Base-by-base conservation (phyloP, 1,284 basidiomycete species). In the Violaceomyces palustris region DNA sequence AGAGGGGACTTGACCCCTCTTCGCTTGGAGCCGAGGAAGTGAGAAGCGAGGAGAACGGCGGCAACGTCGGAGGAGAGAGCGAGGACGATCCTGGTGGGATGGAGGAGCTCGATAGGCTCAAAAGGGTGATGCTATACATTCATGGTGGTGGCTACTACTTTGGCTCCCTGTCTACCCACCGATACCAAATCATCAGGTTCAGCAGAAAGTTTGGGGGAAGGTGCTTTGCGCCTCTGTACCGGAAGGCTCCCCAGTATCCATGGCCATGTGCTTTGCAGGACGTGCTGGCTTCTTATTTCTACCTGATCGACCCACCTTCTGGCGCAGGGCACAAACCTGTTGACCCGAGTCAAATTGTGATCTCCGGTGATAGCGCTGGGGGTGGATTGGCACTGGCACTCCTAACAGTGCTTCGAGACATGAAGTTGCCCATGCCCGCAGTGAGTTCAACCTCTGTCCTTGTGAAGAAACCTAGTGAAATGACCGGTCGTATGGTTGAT, bases 181-280 rank as follows among this genome's bases (percentile, higher is more conserved):
- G 75, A 10, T 74, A 74, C 39, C 69, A 73, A 50, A 71, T 77
- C 27, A 67, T 73, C 18, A 64, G 75, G 4, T 73, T 73, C 27
- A 72, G 75, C 1, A 67, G 75, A 44, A 76, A 77, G 51, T 72
- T 77, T 36, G 72, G 69, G 9, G 75, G 74, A 6, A 61, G 74
- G 9, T 75, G 74, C 1, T 74, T 77, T 24, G 70, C 75, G 2
- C 67, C 70, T 10, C 64, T 70, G 50, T 74, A 74, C 45, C 67
- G 73, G 19, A 68, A 69, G 42, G 68, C 69, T 10, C 69, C 69
- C 2, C 58, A 68, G 28, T 70, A 64, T 17, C 93, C 93, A 0
- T 98, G 96, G 75, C 93, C 93, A 0, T 97, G 93, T 63, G 89
- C 86, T 0, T 76, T 97, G 12, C 88, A 93, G 67, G 91, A 94